These are phyloP conservation scores for Cardiospermum halicacabum DNA, from an alignment of 345 rosid genomes.

Conservation along the genomic window DNA sequence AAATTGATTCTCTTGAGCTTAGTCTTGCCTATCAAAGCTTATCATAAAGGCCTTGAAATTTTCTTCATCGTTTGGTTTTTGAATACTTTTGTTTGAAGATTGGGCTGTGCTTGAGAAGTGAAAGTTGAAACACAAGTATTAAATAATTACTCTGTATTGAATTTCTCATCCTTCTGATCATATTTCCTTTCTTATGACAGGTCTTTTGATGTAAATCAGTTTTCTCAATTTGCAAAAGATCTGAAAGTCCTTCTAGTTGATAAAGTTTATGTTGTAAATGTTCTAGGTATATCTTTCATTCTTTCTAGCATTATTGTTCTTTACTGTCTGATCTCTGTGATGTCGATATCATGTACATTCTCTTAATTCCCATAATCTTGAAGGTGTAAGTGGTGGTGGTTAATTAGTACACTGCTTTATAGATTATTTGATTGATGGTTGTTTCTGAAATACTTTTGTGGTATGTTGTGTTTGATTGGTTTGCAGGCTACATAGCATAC, in stretches of 20 bases:
- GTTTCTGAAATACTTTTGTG: background rate
- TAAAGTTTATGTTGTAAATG: constrained; percentile 72
- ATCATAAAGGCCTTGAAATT: background rate
- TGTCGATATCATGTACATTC: background rate
- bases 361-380: background rate
- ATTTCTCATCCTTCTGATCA: background rate
- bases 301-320: background rate
- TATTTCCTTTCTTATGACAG: constrained; percentile 28
- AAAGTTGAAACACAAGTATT: background rate
- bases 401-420: background rate
- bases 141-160: background rate
- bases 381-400: background rate
- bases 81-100: background rate
- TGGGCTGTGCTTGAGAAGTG: background rate
- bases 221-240: constrained; percentile 56
- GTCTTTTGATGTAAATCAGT: constrained; percentile 34
- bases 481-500: constrained; percentile 76
- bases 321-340: background rate
- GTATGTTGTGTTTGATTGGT: background rate
- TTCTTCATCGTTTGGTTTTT: background rate
- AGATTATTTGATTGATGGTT: background rate
- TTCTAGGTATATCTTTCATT: constrained; percentile 51
- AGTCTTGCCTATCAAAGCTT: background rate
- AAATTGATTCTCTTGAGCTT: background rate
- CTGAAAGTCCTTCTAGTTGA: constrained; percentile 67